Percentiles rank a stretch among this genome's conserved stretches.
phyloP scores from a whole-genome alignment of 2,329 filamentous ascomycete species.

The Botryosphaeria agaves region DNA sequence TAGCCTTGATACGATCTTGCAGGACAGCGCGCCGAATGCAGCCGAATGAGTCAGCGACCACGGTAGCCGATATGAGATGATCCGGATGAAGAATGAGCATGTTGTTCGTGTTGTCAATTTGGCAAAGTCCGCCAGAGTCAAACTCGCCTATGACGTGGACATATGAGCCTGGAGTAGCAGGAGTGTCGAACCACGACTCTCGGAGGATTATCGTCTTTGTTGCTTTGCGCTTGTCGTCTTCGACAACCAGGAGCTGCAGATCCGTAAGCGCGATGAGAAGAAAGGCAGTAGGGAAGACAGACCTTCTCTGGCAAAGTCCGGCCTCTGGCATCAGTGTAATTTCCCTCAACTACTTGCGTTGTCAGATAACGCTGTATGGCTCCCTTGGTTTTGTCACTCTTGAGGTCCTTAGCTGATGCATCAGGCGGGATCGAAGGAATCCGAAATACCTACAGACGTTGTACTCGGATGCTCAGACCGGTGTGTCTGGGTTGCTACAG shows the following conservation, averaged over 20 bases:
- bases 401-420: constrained; percentile 43
- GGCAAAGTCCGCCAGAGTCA: constrained; percentile 49
- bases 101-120: constrained; percentile 67
- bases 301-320: constrained; percentile 55
- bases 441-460: constrained; percentile 35
- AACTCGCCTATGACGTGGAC: constrained; percentile 79
- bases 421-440: constrained; percentile 4
- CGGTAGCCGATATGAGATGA: constrained; percentile 85
- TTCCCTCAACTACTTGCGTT: constrained; percentile 51
- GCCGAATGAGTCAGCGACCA: constrained; percentile 89
- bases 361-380: constrained; percentile 79
- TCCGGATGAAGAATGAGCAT: constrained; percentile 89
- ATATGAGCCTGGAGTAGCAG: constrained; percentile 55
- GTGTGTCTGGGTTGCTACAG: constrained; percentile 53
- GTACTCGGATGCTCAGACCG: constrained; percentile 18
- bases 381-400: constrained; percentile 50
- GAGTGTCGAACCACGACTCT: constrained; percentile 73
- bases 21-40: constrained; percentile 83
- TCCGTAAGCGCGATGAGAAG: no score
- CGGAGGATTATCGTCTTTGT: constrained; percentile 58
- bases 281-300: constrained; percentile 1
- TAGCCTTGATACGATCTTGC: constrained; percentile 87
- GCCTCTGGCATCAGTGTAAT: constrained; percentile 48
- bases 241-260: constrained; percentile 59
- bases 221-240: constrained; percentile 53